Evolutionary conservation across 208 protist genomes (phyloP), one percentile per base, ranked within the genome.

Genomic region (Leishmania martiniquensis): DNA sequence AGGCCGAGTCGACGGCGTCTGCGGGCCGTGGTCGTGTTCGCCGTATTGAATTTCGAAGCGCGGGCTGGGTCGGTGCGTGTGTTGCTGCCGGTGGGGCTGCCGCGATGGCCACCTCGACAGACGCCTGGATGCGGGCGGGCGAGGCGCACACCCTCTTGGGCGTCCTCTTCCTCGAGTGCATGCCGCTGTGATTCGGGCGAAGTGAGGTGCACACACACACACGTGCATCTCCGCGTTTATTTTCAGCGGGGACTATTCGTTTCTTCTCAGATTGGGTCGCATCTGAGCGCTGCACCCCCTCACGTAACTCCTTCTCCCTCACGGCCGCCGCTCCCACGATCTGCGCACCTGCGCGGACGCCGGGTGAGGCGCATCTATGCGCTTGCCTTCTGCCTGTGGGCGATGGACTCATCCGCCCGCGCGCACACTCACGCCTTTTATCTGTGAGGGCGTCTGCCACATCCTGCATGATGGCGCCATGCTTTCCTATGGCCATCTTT

Each of bases 1-100:
- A 51, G n/a, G 13, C 45, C 17, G 29, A 15, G 45, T 51, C 47
- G 13, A 4, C 29, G 4, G 42, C 45, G 34, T 22, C 70, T n/a
- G 49, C 15, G 44, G 25, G 52, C n/a, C n/a, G 68, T 17, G 68
- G 25, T 9, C 1, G 22, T 25, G 32, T 55, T 39, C 70, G 32
- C 37, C 49, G 70, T 32, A 57, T 79, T n/a, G 69, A 78, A 54
- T 84, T 84, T 15, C 75, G 80, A 17, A 42, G 69, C 42, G 37
- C 75, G 12, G 59, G 75, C 54, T 84, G 80, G 80, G 75, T 63
- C 4, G 80, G 80, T 0, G 80, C 75, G 22, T 84, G 75, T 39
- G 80, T 84, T 0, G 74, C 80, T 0, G 80, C 80, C 5, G 80
- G 76, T 4, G 60, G 77, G 5, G 20, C 75, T 9, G 75, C 71